A percentile compares a stretch with the other conserved stretches of the same genome.
phyloP scores from a whole-genome alignment of 2,329 filamentous ascomycete genomes.

The Fusarium multiceps region DNA sequence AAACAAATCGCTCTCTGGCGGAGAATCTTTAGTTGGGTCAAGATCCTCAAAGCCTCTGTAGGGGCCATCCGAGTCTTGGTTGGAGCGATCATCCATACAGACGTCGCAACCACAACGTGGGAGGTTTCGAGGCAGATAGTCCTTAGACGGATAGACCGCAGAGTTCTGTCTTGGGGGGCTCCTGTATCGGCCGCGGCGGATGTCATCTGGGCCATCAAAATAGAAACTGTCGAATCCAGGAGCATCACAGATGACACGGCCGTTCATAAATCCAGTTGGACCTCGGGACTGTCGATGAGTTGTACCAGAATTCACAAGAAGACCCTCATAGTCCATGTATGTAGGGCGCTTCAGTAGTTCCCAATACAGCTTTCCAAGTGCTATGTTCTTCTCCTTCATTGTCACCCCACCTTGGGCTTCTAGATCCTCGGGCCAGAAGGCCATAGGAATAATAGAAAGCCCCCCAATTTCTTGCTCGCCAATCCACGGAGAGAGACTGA shows the following conservation, averaged over 20 bases:
- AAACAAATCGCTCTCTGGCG: constrained; percentile 57
- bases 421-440: constrained; percentile 55
- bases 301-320: constrained; percentile 49
- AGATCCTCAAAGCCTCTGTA: constrained; percentile 57
- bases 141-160: constrained; percentile 40
- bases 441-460: constrained; percentile 56
- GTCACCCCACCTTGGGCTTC: constrained; percentile 46
- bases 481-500: constrained; percentile 53
- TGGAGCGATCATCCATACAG: constrained; percentile 47
- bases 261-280: constrained; percentile 52
- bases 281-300: constrained; percentile 45
- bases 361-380: constrained; percentile 60
- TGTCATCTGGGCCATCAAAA: constrained; percentile 41
- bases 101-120: constrained; percentile 56
- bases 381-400: constrained; percentile 54
- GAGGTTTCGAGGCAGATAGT: constrained; percentile 55
- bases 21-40: constrained; percentile 50
- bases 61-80: constrained; percentile 43
- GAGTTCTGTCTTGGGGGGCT: constrained; percentile 21
- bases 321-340: constrained; percentile 60
- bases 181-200: constrained; percentile 27
- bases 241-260: constrained; percentile 58
- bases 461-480: constrained; percentile 58
- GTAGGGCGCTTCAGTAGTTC: constrained; percentile 58
- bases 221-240: constrained; percentile 55